Base-by-base conservation (phyloP, 352 stramenopile genomes). In the Phytophthora brassicae region DNA sequence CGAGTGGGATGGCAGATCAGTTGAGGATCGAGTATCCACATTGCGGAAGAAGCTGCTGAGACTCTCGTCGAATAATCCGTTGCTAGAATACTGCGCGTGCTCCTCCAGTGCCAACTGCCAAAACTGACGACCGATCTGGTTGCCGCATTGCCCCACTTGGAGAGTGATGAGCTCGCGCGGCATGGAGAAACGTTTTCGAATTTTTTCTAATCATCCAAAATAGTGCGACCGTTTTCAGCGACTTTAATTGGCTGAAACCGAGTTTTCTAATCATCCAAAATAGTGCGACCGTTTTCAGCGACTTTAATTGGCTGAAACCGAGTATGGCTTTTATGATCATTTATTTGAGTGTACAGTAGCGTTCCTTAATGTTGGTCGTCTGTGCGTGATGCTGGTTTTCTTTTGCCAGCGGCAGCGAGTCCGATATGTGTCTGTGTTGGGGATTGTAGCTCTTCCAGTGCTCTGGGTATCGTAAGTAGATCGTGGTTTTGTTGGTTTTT, bases 41-140 rank as follows among this genome's bases (percentile, higher is more conserved):
- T 97, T 96, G 41, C 89, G 84, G 79, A 97, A 97, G 69, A 97
- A 97, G 35, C 83, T 88, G 73, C 84, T 96, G 89, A 97, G 97
- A 49, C 84, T 93, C 31, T 96, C 91, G 62, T 97, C 89, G 56
- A 95, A 97, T 33, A 75, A 60, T 35, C 54, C 68, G 26, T 77
- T 60, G 61, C 69, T 79, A 26, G 77, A 55, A 59, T 89, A 60
- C 69, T 88, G 64, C 39, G 88, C 90, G 75, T 98, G 92, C 68
- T 98, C 93, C 44, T 89, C 75, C 35, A 97, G 78, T 20, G 84
- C 86, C 44, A 95, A 68, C 62, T 95, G 75, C 93, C 93, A 98
- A 77, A 98, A 98, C 72, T 89, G 75, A 7, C 84, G 74, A 3
- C 93, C 93, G 59, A 98, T 96, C 76, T 98, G 93, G 77, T 98